Evolutionary conservation across 202 grass and related monocot species (phyloP).

Genomic region (Panicum virgatum): DNA sequence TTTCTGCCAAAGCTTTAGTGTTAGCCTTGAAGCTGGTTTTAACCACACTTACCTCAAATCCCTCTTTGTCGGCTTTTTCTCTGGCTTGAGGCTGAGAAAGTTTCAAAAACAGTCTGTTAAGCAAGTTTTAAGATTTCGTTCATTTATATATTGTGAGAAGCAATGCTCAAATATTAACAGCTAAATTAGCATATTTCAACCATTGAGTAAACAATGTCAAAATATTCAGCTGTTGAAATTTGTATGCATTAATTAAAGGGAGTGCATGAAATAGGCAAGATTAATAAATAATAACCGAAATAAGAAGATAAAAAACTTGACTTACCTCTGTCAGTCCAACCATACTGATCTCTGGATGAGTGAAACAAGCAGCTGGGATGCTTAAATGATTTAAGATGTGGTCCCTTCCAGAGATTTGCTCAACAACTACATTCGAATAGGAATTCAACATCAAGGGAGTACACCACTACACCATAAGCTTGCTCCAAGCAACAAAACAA

Average conservation of each 20-base stretch:
- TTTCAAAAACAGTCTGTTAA: slow-evolving; percentile 20
- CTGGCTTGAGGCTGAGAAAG: slow-evolving; percentile 90
- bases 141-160: not conserved
- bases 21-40: slow-evolving; percentile 99
- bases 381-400: slow-evolving; percentile 96
- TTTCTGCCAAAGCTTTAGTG: slow-evolving; percentile 97
- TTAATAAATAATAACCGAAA: slow-evolving; percentile 16
- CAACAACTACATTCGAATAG: slow-evolving; percentile 62
- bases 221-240: slow-evolving; percentile 8
- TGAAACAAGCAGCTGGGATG: slow-evolving; percentile 95
- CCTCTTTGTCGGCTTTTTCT: slow-evolving; percentile 87
- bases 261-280: slow-evolving; percentile 9
- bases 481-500: slow-evolving; percentile 13
- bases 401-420: slow-evolving; percentile 74
- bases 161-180: not conserved
- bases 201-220: not conserved
- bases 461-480: slow-evolving; percentile 1
- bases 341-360: slow-evolving; percentile 99
- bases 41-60: slow-evolving; percentile 74
- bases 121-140: not conserved
- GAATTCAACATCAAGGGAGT: slow-evolving; percentile 22
- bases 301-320: not conserved
- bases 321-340: slow-evolving; percentile 92
- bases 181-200: slow-evolving; percentile 8
- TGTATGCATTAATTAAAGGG: not conserved